Percentiles rank a stretch among this genome's conserved stretches.
Conservation (phyloP, 441 rosid species). For the Croton laevigatus region DNA sequence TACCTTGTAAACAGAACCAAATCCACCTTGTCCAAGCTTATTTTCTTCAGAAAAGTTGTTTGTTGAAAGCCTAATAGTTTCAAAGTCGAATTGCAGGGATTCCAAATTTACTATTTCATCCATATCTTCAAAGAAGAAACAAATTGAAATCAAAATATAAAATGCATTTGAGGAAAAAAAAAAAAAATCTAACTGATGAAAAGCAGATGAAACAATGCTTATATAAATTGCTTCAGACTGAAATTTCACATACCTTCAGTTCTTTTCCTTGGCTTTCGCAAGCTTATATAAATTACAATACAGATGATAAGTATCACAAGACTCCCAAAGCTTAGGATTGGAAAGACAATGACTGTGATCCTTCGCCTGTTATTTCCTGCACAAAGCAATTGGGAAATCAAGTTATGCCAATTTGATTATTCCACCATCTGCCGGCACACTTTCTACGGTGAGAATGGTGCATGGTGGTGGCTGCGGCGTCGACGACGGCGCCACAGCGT, state of each 20-base stretch:
- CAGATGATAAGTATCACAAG: constrained; percentile 24
- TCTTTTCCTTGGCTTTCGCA: constrained; percentile 24
- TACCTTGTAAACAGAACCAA: constrained; percentile 28
- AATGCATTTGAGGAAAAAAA: neutral
- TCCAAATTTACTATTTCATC: neutral
- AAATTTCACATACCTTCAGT: constrained; percentile 30
- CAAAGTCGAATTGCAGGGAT: neutral
- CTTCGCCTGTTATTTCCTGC: no score
- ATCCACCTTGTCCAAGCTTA: constrained; percentile 30
- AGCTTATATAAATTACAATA: constrained; percentile 23
- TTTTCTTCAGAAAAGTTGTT: constrained; percentile 2
- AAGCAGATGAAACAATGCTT: neutral
- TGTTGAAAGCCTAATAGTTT: neutral
- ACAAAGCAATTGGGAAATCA: no score
- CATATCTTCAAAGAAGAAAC: neutral
- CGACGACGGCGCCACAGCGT: no score
- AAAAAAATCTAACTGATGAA: neutral
- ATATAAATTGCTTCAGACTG: neutral
- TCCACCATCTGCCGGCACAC: no score
- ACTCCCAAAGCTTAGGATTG: constrained; percentile 14
- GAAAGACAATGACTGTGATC: constrained; percentile 19
- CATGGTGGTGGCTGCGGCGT: no score
- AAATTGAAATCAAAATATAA: neutral
- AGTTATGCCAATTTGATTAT: no score
- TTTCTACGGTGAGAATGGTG: no score